These are phyloP conservation scores for Fusarium palustre DNA, from an alignment of 2,329 filamentous ascomycete genomes.

Conservation along the genomic window DNA sequence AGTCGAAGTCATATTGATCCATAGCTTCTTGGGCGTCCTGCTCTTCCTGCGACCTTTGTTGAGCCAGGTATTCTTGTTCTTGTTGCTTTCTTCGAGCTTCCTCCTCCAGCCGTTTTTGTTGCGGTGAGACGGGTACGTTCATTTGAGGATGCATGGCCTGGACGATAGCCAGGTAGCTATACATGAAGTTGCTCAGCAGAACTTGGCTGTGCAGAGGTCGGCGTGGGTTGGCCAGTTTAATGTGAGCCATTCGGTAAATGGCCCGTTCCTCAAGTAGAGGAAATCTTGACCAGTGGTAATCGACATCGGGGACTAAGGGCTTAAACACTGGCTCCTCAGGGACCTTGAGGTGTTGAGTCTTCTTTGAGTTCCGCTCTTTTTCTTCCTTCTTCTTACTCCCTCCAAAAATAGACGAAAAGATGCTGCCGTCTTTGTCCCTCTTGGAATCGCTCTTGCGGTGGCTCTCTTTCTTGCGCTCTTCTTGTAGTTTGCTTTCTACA, in stretches of 20 bases:
- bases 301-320: slow-evolving; percentile 83
- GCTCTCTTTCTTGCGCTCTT: slow-evolving; percentile 85
- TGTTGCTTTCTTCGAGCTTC: slow-evolving; percentile 63
- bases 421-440: slow-evolving; percentile 91
- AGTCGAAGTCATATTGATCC: slow-evolving; percentile 66
- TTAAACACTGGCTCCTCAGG: slow-evolving; percentile 83
- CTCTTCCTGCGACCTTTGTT: slow-evolving; percentile 59
- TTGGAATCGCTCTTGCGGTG: slow-evolving; percentile 81
- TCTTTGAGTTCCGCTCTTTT: slow-evolving; percentile 79
- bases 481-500: slow-evolving; percentile 77
- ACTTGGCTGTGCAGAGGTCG: slow-evolving; percentile 94
- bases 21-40: slow-evolving; percentile 61
- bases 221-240: slow-evolving; percentile 97
- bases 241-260: slow-evolving; percentile 98
- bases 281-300: slow-evolving; percentile 96
- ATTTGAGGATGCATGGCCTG: slow-evolving; percentile 99
- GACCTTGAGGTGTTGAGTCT: slow-evolving; percentile 76
- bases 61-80: slow-evolving; percentile 62
- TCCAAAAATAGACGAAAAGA: slow-evolving; percentile 95
- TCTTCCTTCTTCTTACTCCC: slow-evolving; percentile 89
- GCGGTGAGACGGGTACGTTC: slow-evolving; percentile 86
- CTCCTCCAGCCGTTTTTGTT: slow-evolving; percentile 72
- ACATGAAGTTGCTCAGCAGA: slow-evolving; percentile 99
- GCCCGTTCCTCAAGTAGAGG: slow-evolving; percentile 95
- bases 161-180: slow-evolving; percentile 97